A percentile compares a stretch with the other conserved stretches of the same genome.
Conservation (phyloP, 2,329 filamentous ascomycete species). For the Macrophomina phaseolina region DNA sequence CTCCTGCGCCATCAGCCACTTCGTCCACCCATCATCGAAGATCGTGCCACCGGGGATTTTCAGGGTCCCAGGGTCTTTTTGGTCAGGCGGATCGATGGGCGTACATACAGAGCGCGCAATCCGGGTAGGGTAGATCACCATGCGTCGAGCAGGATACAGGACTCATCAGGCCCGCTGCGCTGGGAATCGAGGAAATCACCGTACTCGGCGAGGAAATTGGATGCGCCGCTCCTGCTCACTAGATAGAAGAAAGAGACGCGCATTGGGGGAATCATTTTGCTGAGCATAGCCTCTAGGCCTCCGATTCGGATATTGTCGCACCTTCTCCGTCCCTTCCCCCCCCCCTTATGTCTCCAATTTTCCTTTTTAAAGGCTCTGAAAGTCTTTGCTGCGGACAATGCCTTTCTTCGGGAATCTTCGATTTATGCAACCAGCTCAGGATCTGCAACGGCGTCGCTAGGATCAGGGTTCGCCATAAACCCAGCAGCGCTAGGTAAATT, state of each 20-base stretch:
- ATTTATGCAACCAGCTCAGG: not conserved
- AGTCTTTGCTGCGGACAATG: not conserved
- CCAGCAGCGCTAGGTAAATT: not conserved
- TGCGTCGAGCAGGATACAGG: not conserved
- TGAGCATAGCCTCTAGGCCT: not conserved
- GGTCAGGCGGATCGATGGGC: not conserved
- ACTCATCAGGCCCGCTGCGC: not conserved
- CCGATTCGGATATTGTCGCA: not conserved
- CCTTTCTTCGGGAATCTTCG: not conserved
- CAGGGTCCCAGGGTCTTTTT: constrained; percentile 1
- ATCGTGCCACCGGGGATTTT: not conserved
- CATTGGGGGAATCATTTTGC: not conserved
- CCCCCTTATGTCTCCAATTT: not conserved
- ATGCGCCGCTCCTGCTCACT: not conserved
- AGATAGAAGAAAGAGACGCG: not conserved
- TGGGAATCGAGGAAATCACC: not conserved
- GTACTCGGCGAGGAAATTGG: not conserved
- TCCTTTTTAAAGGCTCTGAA: not conserved
- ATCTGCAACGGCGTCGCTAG: not conserved
- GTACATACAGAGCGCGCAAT: not conserved
- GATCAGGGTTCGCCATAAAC: not conserved
- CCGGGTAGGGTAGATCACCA: not conserved
- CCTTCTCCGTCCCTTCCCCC: not conserved
- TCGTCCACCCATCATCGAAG: not conserved
- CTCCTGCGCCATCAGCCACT: too few species aligned